phyloP scores from a whole-genome alignment of 2,329 filamentous ascomycete species.

The Colletotrichum eremochloae region DNA sequence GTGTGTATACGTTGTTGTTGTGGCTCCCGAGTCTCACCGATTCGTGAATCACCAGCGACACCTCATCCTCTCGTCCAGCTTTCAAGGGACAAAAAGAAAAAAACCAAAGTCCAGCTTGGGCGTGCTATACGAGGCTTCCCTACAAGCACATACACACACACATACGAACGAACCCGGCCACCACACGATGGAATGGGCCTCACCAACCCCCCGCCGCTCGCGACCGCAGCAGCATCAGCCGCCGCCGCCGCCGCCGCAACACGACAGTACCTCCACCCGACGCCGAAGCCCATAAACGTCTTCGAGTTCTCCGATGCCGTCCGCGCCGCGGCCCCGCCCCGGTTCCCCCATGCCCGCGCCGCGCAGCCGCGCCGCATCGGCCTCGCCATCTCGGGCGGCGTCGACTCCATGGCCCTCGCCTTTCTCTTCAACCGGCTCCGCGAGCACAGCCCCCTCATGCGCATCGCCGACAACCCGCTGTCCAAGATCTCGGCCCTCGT shows the following conservation, averaged over 20 bases:
- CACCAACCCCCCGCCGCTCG: conserved; percentile 19
- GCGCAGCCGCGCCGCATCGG: conserved; percentile 60
- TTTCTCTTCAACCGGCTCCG: conserved; percentile 72
- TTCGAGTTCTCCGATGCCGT: conserved; percentile 62
- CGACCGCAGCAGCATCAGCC: conserved; percentile 12
- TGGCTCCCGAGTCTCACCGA: conserved; percentile 2
- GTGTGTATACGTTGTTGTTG: no score
- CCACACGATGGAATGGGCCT: conserved; percentile 37
- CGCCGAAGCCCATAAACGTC: conserved; percentile 54
- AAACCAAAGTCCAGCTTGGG: not conserved
- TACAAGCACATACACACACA: not conserved
- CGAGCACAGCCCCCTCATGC: conserved; percentile 50
- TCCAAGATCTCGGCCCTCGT: conserved; percentile 60
- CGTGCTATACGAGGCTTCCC: not conserved
- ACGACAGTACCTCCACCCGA: conserved; percentile 53
- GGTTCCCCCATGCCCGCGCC: conserved; percentile 59
- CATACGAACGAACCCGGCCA: not conserved
- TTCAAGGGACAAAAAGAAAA: not conserved
- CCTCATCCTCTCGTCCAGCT: not conserved
- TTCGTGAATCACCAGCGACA: conserved; percentile 19
- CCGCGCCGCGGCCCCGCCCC: conserved; percentile 62
- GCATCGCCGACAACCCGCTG: conserved; percentile 61
- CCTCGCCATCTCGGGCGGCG: conserved; percentile 90
- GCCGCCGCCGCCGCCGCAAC: conserved; percentile 43
- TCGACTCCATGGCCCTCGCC: conserved; percentile 97